phyloP scores from a whole-genome alignment of 2,329 filamentous ascomycete genomes.

The Albophoma yamanashiensis region DNA sequence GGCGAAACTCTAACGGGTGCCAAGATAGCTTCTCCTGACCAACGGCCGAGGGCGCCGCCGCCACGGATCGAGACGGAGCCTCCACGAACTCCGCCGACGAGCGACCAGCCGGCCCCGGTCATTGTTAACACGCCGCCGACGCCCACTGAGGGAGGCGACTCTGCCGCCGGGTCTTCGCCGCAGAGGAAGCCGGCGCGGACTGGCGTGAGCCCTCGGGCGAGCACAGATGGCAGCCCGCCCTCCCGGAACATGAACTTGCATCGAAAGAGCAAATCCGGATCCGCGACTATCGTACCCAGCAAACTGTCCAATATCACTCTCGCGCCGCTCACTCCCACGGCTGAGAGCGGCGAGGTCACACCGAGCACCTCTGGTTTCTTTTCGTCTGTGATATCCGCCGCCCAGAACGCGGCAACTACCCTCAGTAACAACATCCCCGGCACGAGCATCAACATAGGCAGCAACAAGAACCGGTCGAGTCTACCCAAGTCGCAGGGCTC shows the following conservation, averaged over 20 bases:
- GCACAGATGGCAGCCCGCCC: conserved; percentile 46
- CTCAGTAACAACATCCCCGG: conserved; percentile 66
- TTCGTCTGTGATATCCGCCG: conserved; percentile 83
- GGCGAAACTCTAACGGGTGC: conserved; percentile 18
- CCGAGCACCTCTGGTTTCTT: conserved; percentile 67
- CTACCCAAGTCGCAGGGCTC: conserved; percentile 14
- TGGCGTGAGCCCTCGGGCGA: conserved; percentile 12
- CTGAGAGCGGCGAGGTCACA: conserved; percentile 54
- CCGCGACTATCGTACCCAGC: conserved; percentile 56
- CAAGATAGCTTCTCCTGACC: conserved; percentile 16
- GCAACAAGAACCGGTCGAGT: conserved; percentile 22
- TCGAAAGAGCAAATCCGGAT: conserved; percentile 41
- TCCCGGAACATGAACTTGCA: conserved; percentile 67
- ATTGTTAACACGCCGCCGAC: conserved; percentile 60
- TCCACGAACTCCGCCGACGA: conserved; percentile 37
- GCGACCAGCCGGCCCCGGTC: conserved; percentile 34
- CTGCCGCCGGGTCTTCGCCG: conserved; percentile 12
- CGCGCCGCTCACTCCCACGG: conserved; percentile 64
- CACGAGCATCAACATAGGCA: conserved; percentile 43
- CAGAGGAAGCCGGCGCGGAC: conserved; percentile 18
- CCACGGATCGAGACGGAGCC: conserved; percentile 20
- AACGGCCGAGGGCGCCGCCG: conserved; percentile 15
- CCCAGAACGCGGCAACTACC: conserved; percentile 78
- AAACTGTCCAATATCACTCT: conserved; percentile 72
- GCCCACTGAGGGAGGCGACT: conserved; percentile 34